These are phyloP conservation scores for Elsinoe fawcettii DNA, from an alignment of 2,329 filamentous ascomycete species.

Conservation along the genomic window DNA sequence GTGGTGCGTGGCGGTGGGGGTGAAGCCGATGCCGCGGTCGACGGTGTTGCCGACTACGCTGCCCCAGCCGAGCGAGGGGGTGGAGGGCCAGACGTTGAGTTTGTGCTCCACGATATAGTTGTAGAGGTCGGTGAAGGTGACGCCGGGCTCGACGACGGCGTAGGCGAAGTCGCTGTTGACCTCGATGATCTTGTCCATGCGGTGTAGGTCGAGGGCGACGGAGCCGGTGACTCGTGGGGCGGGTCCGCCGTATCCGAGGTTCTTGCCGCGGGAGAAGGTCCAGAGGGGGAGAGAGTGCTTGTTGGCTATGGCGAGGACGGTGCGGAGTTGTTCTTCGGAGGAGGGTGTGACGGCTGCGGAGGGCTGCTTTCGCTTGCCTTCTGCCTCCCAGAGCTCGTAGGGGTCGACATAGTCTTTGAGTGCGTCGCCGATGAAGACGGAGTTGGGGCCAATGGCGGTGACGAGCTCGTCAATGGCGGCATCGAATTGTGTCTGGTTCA, in stretches of 20 bases:
- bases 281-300: slow-evolving; percentile 30
- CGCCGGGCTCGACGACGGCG: slow-evolving; percentile 47
- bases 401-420: slow-evolving; percentile 12
- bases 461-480: slow-evolving; percentile 11
- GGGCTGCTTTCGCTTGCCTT: slow-evolving; percentile 33
- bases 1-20: slow-evolving; percentile 32
- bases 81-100: slow-evolving; percentile 29
- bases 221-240: slow-evolving; percentile 40
- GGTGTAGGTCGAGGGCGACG: slow-evolving; percentile 37
- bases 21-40: slow-evolving; percentile 38
- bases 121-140: slow-evolving; percentile 28
- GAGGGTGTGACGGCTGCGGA: slow-evolving; percentile 37
- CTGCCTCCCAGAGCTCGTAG: slow-evolving; percentile 9
- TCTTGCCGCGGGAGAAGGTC: slow-evolving; percentile 35
- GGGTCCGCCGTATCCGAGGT: slow-evolving; percentile 45
- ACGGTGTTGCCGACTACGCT: slow-evolving; percentile 33
- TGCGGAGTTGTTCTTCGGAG: slow-evolving; percentile 29
- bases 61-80: slow-evolving; percentile 30
- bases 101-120: slow-evolving; percentile 28
- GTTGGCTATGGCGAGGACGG: slow-evolving; percentile 29
- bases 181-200: slow-evolving; percentile 48
- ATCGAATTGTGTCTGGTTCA: slow-evolving; percentile 7
- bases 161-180: slow-evolving; percentile 44
- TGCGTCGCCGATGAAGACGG: slow-evolving; percentile 8
- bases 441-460: neutral